phyloP scores from a whole-genome alignment of 345 rosid genomes.

The Pistacia vera region DNA sequence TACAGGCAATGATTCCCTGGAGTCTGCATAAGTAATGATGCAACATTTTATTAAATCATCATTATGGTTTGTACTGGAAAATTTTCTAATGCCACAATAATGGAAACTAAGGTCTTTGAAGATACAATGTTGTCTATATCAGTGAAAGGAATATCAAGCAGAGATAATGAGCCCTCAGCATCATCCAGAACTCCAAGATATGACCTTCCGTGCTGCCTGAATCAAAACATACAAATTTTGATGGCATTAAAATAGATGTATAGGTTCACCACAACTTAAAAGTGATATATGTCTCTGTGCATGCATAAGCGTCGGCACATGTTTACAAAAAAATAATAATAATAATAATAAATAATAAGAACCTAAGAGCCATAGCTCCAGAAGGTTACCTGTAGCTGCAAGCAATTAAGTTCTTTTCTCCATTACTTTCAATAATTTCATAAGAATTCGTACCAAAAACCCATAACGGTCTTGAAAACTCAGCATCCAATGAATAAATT shows the following conservation, averaged over 20 bases:
- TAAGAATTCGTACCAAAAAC: conserved; percentile 81
- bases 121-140: conserved; percentile 80
- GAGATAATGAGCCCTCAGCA: conserved; percentile 59
- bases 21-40: conserved; percentile 49
- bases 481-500: conserved; percentile 70
- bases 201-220: conserved; percentile 92
- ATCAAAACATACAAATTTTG: conserved; percentile 23
- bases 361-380: conserved; percentile 17
- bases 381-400: conserved; percentile 76
- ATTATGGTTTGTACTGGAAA: neutral
- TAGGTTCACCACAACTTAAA: conserved; percentile 1
- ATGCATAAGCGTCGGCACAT: neutral
- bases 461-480: conserved; percentile 89
- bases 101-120: conserved; percentile 18
- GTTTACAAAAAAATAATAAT: too few species aligned
- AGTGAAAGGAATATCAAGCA: conserved; percentile 84
- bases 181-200: conserved; percentile 77
- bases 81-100: conserved; percentile 6
- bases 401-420: conserved; percentile 64
- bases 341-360: neutral
- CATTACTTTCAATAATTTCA: conserved; percentile 58
- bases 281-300: neutral
- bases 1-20: conserved; percentile 63
- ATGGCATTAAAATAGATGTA: conserved; percentile 11
- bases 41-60: conserved; percentile 12